Conservation (phyloP, 2,329 filamentous ascomycete genomes). For the Fusarium phyllophilum region DNA sequence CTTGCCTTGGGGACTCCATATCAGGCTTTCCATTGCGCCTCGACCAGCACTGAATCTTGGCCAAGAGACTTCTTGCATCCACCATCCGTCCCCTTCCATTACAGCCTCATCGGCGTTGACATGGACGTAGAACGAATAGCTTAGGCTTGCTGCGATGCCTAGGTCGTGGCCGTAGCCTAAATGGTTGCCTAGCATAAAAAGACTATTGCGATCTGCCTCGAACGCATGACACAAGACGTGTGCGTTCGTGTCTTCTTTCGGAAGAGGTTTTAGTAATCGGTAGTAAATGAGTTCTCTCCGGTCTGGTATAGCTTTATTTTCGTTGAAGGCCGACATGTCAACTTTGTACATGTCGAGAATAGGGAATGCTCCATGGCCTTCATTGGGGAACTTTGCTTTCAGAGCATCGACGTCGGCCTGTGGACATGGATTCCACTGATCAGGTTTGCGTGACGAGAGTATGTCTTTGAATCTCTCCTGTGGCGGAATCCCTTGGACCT, state of each 20-base stretch:
- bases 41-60: constrained; percentile 59
- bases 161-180: constrained; percentile 57
- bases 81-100: constrained; percentile 61
- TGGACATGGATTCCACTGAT: constrained; percentile 58
- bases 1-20: constrained; percentile 64
- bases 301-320: constrained; percentile 54
- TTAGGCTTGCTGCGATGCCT: constrained; percentile 57
- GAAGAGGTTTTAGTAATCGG: constrained; percentile 57
- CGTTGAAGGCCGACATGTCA: constrained; percentile 60
- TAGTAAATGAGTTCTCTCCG: constrained; percentile 62
- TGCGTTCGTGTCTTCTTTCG: constrained; percentile 52
- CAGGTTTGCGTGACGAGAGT: constrained; percentile 49
- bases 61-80: constrained; percentile 63
- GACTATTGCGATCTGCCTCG: constrained; percentile 63
- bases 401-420: constrained; percentile 57
- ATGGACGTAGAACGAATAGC: constrained; percentile 64
- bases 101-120: constrained; percentile 59
- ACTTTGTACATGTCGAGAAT: constrained; percentile 65
- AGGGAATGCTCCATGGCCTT: constrained; percentile 58
- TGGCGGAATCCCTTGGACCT: constrained; percentile 53
- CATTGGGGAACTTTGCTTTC: constrained; percentile 49
- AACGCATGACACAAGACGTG: constrained; percentile 63
- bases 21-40: constrained; percentile 59
- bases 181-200: constrained; percentile 62
- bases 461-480: constrained; percentile 57